Evolutionary conservation across 2,329 filamentous ascomycete genomes (phyloP), one percentile per base, ranked within the genome.

Genomic region (Alternaria infectoria): DNA sequence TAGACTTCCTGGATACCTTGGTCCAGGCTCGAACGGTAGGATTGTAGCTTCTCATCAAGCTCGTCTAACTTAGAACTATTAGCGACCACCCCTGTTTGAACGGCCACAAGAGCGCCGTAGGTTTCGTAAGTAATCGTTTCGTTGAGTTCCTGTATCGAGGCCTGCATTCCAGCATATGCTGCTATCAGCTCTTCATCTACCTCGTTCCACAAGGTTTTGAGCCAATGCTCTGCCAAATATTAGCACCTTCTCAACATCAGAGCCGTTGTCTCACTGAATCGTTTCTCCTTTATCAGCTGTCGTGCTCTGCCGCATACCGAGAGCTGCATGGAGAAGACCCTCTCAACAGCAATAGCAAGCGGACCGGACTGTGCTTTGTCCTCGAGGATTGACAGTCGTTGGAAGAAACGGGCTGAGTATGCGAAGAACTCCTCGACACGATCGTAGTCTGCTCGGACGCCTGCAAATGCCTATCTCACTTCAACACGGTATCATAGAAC

Each of bases 341-440:
- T 47, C 4, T 19, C 36, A 5, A 59, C 8, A n/a, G 56, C 56
- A 4, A 59, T 10, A 2, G 56, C 25, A 26, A 59, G 32, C 36
- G 56, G 7, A 13, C 11, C 47, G 19, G 49, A 54, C 5, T 44
- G 28, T 2, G 80, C 64, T n/a, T 77, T 68, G 0, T 66, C 70
- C 61, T 81, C 75, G 0, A 82, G 44, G 8, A 81, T 74, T 0
- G 74, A 71, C 1, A 81, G 72, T 2, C 79, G 72, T 25, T 74
- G 66, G 5, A 82, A 67, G 23, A 82, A 81, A 6, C 76, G 77
- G 51, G 77, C 77, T 69, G 81, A 80, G 10, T 78, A 74, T 2
- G 78, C 73, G 54, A 82, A 82, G 55, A 82, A 83, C 5, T 72
- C 72, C n/a, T 77, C 70, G 0, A 82, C 71, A 3, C 78, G 68